Percentiles rank a stretch among this genome's conserved stretches.
These are phyloP conservation scores for Monosporascus sp. DNA, from an alignment of 2,329 filamentous ascomycete species.

Conservation along the genomic window DNA sequence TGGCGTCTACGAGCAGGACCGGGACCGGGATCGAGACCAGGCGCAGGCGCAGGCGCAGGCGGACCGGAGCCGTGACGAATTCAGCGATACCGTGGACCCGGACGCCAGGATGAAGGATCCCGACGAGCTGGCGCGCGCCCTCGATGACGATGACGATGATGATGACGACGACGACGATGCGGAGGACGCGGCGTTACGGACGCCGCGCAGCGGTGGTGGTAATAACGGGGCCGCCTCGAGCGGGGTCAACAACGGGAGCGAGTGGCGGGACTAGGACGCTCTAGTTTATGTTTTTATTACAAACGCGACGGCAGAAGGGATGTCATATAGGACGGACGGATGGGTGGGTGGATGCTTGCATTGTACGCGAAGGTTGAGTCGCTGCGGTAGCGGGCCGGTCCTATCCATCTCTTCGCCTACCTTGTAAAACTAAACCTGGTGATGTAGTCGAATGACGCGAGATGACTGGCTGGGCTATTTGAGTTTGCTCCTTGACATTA, in stretches of 20 bases:
- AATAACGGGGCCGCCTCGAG: conserved; percentile 9
- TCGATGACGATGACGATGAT: conserved; percentile 54
- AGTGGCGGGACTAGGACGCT: conserved; percentile 18
- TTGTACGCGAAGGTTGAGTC: neutral
- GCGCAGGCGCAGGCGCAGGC: conserved; percentile 28
- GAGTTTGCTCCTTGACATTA: too few species aligned
- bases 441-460: too few species aligned
- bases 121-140: conserved; percentile 56
- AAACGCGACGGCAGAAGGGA: neutral
- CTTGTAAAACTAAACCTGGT: too few species aligned
- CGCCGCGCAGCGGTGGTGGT: conserved; percentile 7
- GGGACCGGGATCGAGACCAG: conserved; percentile 26
- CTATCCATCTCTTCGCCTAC: too few species aligned
- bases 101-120: conserved; percentile 64
- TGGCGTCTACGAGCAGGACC: conserved; percentile 44
- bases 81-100: conserved; percentile 44
- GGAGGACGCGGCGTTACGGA: conserved; percentile 4
- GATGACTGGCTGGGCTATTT: too few species aligned
- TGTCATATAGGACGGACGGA: neutral
- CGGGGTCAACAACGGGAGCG: conserved; percentile 23
- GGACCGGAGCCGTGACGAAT: conserved; percentile 29
- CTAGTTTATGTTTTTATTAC: neutral
- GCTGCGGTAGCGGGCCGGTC: too few species aligned
- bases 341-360: neutral
- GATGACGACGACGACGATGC: conserved; percentile 25